phyloP scores from a whole-genome alignment of 2,329 filamentous ascomycete genomes.

The Coniochaeta hoffmannii region DNA sequence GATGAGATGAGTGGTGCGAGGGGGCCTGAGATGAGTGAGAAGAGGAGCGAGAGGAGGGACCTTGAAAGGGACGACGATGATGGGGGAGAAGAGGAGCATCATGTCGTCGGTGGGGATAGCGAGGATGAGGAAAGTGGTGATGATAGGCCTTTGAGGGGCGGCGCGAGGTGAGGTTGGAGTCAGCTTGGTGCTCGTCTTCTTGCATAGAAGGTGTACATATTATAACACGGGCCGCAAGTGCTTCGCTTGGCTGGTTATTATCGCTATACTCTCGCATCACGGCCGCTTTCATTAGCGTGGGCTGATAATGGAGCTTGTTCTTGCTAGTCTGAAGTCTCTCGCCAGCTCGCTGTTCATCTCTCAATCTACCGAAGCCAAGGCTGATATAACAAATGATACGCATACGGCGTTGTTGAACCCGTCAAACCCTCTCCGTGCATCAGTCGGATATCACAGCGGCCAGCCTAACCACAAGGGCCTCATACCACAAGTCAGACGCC shows the following conservation, averaged over 20 bases:
- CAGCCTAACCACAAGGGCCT: too few species aligned
- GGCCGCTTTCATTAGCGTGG: neutral
- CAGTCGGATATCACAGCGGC: neutral
- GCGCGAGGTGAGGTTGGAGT: too few species aligned
- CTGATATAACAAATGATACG: neutral
- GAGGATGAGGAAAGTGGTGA: slow-evolving; percentile 27
- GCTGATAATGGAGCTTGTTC: neutral
- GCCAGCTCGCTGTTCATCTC: neutral
- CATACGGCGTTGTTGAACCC: neutral
- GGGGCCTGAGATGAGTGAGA: slow-evolving; percentile 19
- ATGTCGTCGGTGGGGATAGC: slow-evolving; percentile 44
- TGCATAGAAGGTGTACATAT: neutral
- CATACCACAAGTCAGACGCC: neutral
- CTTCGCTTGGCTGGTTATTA: neutral
- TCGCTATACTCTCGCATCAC: neutral
- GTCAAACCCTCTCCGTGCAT: neutral
- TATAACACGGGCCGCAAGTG: neutral
- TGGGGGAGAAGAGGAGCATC: slow-evolving; percentile 28
- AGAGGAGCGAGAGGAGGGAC: slow-evolving; percentile 19
- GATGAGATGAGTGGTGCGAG: slow-evolving; percentile 9
- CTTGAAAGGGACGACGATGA: slow-evolving; percentile 18
- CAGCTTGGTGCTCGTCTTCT: neutral
- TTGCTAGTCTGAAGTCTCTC: neutral
- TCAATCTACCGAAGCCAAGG: neutral
- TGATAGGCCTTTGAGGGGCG: neutral